Evolutionary conservation across 768 basidiomycete species (phyloP).

Genomic region (Amanita pseudoporphyria): DNA sequence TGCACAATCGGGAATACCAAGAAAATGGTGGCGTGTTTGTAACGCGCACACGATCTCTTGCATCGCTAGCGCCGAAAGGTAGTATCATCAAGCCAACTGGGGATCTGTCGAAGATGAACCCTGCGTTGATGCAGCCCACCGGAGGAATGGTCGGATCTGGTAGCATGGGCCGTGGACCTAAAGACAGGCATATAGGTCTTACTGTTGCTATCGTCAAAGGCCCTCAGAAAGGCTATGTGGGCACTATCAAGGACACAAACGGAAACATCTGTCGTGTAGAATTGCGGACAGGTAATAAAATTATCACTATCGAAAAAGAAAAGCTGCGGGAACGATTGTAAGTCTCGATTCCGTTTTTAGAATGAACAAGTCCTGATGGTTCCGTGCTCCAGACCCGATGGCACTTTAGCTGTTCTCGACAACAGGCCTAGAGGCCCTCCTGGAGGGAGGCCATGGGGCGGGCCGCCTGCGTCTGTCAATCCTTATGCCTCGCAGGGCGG

Average conservation of each 20-base stretch:
- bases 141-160: slow-evolving; percentile 80
- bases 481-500: slow-evolving; percentile 25
- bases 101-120: slow-evolving; percentile 91
- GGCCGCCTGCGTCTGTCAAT: slow-evolving; percentile 21
- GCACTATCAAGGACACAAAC: slow-evolving; percentile 92
- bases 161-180: slow-evolving; percentile 66
- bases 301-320: slow-evolving; percentile 78
- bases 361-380: slow-evolving; percentile 2
- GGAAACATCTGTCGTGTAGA: slow-evolving; percentile 84
- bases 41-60: slow-evolving; percentile 72
- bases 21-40: slow-evolving; percentile 97
- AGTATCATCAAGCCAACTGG: slow-evolving; percentile 51
- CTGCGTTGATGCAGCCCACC: slow-evolving; percentile 49
- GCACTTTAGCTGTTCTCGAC: slow-evolving; percentile 44
- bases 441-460: slow-evolving; percentile 14
- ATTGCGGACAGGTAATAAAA: slow-evolving; percentile 79
- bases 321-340: slow-evolving; percentile 68
- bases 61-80: slow-evolving; percentile 81
- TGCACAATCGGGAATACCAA: slow-evolving; percentile 82
- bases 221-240: slow-evolving; percentile 82
- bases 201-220: slow-evolving; percentile 79
- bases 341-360: slow-evolving; percentile 20
- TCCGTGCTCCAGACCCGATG: slow-evolving; percentile 37
- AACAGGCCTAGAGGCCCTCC: slow-evolving; percentile 14
- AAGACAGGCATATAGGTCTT: slow-evolving; percentile 75